These are phyloP conservation scores for Diaporthe nobilis DNA, from an alignment of 2,329 filamentous ascomycete genomes.

Conservation along the genomic window DNA sequence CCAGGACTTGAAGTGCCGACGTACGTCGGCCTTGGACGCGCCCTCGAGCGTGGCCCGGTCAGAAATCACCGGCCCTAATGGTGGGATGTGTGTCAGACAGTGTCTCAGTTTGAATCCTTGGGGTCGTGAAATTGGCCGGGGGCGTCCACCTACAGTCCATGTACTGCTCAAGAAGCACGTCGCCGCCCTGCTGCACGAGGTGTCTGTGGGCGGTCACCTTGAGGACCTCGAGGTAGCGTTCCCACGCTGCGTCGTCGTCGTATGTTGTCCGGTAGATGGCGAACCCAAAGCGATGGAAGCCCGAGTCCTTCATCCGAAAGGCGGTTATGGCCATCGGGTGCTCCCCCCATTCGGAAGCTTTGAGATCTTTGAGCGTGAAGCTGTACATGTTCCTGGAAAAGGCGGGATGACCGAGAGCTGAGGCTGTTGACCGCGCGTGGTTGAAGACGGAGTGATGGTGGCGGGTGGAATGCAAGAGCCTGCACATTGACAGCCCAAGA, in stretches of 20 bases:
- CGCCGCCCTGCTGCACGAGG: not conserved
- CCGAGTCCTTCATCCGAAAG: not conserved
- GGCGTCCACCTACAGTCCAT: not conserved
- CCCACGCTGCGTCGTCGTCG: conserved; percentile 1
- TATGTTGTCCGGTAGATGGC: conserved; percentile 1
- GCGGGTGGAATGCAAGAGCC: not conserved
- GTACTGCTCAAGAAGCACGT: conserved; percentile 13
- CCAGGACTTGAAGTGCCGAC: not conserved
- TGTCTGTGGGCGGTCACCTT: not conserved
- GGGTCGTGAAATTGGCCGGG: not conserved
- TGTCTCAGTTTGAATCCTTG: not conserved
- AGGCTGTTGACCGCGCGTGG: not conserved
- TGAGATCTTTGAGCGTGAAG: not conserved
- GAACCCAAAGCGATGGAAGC: not conserved
- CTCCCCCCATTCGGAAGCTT: not conserved
- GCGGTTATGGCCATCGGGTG: not conserved
- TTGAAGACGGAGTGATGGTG: not conserved
- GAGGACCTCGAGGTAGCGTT: not conserved
- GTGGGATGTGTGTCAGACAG: not conserved
- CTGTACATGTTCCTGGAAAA: not conserved
- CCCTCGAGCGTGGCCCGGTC: not conserved
- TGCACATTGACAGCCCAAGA: not conserved
- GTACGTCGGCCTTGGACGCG: not conserved
- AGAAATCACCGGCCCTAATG: not conserved
- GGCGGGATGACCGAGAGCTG: not conserved